A percentile compares a stretch with the other conserved stretches of the same genome.
Conservation (phyloP, 23 red algal genomes). For the Gracilaria gracilis region DNA sequence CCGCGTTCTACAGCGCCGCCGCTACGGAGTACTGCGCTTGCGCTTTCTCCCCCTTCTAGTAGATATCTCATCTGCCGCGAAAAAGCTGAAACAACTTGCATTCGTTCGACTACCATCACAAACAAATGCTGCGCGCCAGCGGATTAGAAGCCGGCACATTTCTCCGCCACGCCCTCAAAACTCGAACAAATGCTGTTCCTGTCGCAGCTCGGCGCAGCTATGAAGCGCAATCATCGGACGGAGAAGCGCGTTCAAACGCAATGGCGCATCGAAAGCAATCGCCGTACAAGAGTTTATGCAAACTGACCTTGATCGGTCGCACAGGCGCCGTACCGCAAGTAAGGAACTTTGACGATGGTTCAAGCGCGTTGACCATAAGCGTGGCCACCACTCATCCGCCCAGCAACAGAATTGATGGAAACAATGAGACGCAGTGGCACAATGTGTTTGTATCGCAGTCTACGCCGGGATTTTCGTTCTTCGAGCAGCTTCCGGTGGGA, state of each 20-base stretch:
- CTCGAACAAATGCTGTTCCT: neutral
- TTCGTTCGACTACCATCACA: neutral
- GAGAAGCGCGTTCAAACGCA: neutral
- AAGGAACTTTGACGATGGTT: constrained; percentile 3
- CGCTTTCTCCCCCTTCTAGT: too few species aligned
- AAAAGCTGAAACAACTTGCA: neutral
- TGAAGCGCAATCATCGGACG: neutral
- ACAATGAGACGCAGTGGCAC: constrained; percentile 42
- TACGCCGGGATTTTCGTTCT: constrained; percentile 39
- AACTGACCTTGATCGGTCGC: constrained; percentile 57
- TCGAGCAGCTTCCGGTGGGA: constrained; percentile 21
- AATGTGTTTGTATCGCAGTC: constrained; percentile 31
- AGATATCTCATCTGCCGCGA: too few species aligned
- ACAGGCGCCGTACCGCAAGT: constrained; percentile 28
- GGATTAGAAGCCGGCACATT: neutral
- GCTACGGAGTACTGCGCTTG: too few species aligned
- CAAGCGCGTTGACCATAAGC: neutral
- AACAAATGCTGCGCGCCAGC: neutral
- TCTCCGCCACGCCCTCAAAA: neutral
- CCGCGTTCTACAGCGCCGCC: too few species aligned
- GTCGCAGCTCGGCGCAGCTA: neutral
- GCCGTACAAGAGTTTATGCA: constrained; percentile 38
- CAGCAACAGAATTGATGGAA: neutral
- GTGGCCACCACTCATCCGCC: constrained; percentile 38
- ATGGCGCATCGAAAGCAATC: neutral